Evolutionary conservation across 768 basidiomycete genomes (phyloP).

Genomic region (Chalciporus sphaerocephalus): DNA sequence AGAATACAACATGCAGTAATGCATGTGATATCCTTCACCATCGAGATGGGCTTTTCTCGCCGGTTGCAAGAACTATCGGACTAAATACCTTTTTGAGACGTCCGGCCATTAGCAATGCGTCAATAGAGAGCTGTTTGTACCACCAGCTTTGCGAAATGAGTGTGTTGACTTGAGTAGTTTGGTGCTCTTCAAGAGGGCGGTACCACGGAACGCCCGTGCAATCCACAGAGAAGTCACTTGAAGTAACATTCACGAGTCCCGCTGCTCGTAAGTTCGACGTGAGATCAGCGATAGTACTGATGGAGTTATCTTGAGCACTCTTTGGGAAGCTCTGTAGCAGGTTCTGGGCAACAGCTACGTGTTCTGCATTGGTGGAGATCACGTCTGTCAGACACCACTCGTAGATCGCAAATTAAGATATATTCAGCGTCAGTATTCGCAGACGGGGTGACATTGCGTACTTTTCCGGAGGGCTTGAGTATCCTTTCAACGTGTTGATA

Average conservation of each 20-base stretch:
- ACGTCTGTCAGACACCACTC: slow-evolving; percentile 7
- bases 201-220: slow-evolving; percentile 7
- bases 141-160: slow-evolving; percentile 1
- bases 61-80: slow-evolving; percentile 5
- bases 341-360: background rate
- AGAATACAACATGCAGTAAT: no score
- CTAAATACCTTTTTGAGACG: slow-evolving; percentile 7
- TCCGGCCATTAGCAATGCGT: slow-evolving; percentile 1
- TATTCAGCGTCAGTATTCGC: background rate
- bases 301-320: background rate
- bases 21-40: background rate
- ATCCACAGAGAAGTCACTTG: background rate
- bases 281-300: background rate
- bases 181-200: background rate
- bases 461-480: slow-evolving; percentile 6
- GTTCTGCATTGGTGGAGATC: background rate
- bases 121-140: slow-evolving; percentile 6
- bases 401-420: slow-evolving; percentile 4
- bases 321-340: slow-evolving; percentile 2
- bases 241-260: slow-evolving; percentile 1
- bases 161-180: background rate
- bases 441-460: background rate
- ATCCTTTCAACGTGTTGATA: slow-evolving; percentile 3
- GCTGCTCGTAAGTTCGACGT: background rate
- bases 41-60: background rate